Base-by-base conservation (phyloP, 2,329 filamentous ascomycete genomes). In the Cercospora berteroae region DNA sequence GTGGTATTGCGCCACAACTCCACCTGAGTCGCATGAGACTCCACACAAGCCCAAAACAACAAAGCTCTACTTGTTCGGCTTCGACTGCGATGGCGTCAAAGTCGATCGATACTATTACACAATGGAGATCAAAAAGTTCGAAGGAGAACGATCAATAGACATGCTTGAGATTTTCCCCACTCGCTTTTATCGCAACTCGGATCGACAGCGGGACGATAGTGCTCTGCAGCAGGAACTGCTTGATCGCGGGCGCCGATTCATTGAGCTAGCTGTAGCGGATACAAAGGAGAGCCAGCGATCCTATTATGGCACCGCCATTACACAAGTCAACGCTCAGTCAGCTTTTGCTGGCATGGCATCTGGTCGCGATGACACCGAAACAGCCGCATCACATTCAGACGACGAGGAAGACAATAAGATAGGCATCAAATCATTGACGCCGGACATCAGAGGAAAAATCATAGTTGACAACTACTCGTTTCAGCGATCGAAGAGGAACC, bases 281-380 rank as follows among this genome's bases (percentile, higher is more conserved):
- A 39, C 36, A n/a, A 39, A 39, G 36, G 36, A 39, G 16, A 39
- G 36, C 16, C 36, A 39, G 16, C 36, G 36, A 39, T 39, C 36
- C 16, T 68, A 68, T 55, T 12, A 48, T 9, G 66, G 66, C 8
- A 31, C 61, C 31, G 42, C 52, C 8, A 48, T 55, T 3, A 27
- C 58, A 31, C 27, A n/a, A n/a, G 64, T 42, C n/a, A 29, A 25
- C 16, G 18, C 39, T 5, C 27, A 63, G 20, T n/a, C 13, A 25
- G 25, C 27, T n/a, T 31, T 36, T 13, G 23, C n/a, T 18, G 20
- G 55, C 25, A 52, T 39, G 25, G 36, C 23, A 29, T 27, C 12
- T 59, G n/a, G 25, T 42, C 39, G 31, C 55, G n/a, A 20, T 42
- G 39, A 29, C 25, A 50, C 33, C 36, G 58, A 66, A 23, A 29